phyloP scores from a whole-genome alignment of 1,139 yeast species.

The Taphrina communis region DNA sequence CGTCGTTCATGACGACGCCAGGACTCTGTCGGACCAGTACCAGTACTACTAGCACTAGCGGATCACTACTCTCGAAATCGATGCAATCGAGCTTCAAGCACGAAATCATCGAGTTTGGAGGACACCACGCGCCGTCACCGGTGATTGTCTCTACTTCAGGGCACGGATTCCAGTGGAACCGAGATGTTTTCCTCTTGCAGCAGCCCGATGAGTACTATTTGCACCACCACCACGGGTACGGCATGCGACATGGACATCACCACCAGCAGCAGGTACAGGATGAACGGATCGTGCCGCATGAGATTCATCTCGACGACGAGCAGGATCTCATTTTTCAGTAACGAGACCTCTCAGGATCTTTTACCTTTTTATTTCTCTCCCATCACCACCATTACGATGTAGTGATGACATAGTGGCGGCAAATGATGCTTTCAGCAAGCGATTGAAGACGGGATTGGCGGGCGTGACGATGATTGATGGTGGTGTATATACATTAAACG shows the following conservation, averaged over 20 bases:
- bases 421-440: not conserved
- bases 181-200: slow-evolving; percentile 22
- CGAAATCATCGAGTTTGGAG: slow-evolving; percentile 18
- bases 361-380: too few species aligned
- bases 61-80: slow-evolving; percentile 11
- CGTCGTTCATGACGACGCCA: slow-evolving; percentile 1
- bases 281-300: slow-evolving; percentile 21
- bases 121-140: slow-evolving; percentile 6
- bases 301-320: slow-evolving; percentile 24
- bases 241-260: not conserved
- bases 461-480: not conserved
- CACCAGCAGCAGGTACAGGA: not conserved
- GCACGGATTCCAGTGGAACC: slow-evolving; percentile 24
- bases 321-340: slow-evolving; percentile 27
- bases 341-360: not conserved
- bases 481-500: slow-evolving; percentile 5
- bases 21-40: not conserved
- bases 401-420: too few species aligned
- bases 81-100: slow-evolving; percentile 17
- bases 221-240: not conserved
- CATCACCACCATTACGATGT: too few species aligned
- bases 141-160: slow-evolving; percentile 19
- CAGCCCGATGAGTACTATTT: slow-evolving; percentile 4
- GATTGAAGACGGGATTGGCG: not conserved
- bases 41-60: not conserved